Evolutionary conservation across 2,329 filamentous ascomycete genomes (phyloP).

Genomic region (Paraphaeosphaeria minitans): DNA sequence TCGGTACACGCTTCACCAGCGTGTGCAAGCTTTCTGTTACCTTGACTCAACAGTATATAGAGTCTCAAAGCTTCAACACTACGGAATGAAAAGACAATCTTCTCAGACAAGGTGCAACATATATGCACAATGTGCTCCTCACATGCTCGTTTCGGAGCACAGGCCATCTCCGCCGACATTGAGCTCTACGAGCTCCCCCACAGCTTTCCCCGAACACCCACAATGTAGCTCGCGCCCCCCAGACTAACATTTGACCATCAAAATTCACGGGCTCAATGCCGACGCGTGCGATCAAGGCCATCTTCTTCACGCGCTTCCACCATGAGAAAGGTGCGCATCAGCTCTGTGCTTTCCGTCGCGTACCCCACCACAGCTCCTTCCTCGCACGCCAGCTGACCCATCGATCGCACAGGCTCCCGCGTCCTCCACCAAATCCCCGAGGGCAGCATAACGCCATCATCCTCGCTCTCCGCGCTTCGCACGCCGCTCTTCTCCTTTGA

Average conservation of each 20-base stretch:
- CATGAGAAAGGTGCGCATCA: slow-evolving; percentile 52
- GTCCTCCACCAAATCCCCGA: slow-evolving; percentile 69
- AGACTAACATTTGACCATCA: background rate
- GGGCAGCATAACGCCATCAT: slow-evolving; percentile 57
- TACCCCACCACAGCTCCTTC: background rate
- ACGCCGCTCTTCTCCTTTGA: slow-evolving; percentile 81
- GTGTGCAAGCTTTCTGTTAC: background rate
- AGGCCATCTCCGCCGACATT: slow-evolving; percentile 12
- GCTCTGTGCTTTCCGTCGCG: background rate
- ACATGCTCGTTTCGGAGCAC: slow-evolving; percentile 5
- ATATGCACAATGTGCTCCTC: background rate
- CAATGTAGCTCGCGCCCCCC: slow-evolving; percentile 24
- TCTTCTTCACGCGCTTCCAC: slow-evolving; percentile 72
- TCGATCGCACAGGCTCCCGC: slow-evolving; percentile 57
- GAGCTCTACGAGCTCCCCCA: slow-evolving; percentile 8
- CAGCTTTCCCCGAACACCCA: slow-evolving; percentile 12
- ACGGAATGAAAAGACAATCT: background rate
- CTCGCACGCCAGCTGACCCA: background rate
- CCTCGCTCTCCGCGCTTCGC: slow-evolving; percentile 52
- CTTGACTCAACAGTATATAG: background rate
- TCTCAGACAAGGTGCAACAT: background rate
- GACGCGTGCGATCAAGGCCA: slow-evolving; percentile 60
- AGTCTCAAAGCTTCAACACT: background rate
- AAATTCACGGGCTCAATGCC: slow-evolving; percentile 32
- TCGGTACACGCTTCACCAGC: background rate